Conservation (phyloP, 257 asterid species). For the Primulina huaijiensis region DNA sequence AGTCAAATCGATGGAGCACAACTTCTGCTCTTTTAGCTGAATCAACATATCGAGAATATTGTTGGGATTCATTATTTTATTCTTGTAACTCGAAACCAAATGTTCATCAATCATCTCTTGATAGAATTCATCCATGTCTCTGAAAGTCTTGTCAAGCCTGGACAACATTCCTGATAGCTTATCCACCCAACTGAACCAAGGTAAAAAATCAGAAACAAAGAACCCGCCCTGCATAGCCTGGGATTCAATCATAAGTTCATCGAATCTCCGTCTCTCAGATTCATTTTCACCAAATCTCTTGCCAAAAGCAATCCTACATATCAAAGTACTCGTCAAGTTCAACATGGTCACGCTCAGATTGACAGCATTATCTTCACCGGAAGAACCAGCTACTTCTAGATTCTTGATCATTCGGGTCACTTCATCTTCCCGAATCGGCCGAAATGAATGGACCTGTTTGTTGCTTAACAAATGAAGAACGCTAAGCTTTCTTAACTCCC, state of each 20-base stretch:
- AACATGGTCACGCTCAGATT: not conserved
- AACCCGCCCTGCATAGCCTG: slow-evolving; percentile 16
- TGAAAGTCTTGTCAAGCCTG: slow-evolving; percentile 24
- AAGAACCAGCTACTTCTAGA: not conserved
- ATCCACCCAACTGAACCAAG: slow-evolving; percentile 18
- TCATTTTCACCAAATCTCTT: not conserved
- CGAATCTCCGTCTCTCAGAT: not conserved
- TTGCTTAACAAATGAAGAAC: slow-evolving; percentile 9
- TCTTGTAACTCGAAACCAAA: slow-evolving; percentile 4
- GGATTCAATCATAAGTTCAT: slow-evolving; percentile 5
- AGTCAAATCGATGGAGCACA: not conserved
- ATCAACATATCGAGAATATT: slow-evolving; percentile 24
- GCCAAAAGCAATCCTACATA: slow-evolving; percentile 17
- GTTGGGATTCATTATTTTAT: not conserved
- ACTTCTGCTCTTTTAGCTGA: not conserved
- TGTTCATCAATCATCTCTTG: slow-evolving; percentile 27
- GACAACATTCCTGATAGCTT: slow-evolving; percentile 19
- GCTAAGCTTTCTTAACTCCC: not conserved
- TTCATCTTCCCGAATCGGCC: slow-evolving; percentile 1
- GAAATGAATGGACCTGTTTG: slow-evolving; percentile 7
- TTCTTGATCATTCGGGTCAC: not conserved
- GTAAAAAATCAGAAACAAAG: slow-evolving; percentile 18
- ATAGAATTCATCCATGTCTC: slow-evolving; percentile 18
- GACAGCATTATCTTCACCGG: not conserved
- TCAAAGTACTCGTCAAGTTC: slow-evolving; percentile 6